Percentiles rank a stretch among this genome's conserved stretches.
Evolutionary conservation across 345 rosid species (phyloP).

Genomic region (Linum trigynum): DNA sequence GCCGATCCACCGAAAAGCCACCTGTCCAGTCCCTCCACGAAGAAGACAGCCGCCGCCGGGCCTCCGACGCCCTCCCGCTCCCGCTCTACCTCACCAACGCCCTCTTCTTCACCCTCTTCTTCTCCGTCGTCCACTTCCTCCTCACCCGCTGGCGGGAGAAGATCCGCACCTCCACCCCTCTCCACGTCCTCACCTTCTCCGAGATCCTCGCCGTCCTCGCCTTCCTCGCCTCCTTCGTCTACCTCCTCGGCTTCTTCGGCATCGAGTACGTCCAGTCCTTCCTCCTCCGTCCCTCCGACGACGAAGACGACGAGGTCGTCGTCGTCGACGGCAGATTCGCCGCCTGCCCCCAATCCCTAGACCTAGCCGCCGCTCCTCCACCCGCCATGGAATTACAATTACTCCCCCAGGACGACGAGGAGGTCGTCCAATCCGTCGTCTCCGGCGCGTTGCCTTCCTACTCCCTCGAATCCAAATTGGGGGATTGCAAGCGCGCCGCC

Average conservation of each 20-base stretch:
- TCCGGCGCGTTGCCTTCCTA: background rate
- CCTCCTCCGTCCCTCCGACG: slow-evolving; percentile 28
- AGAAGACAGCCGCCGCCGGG: no score
- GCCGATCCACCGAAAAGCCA: background rate
- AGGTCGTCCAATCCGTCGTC: slow-evolving; percentile 24
- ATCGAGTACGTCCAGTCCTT: slow-evolving; percentile 3
- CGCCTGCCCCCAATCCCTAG: background rate
- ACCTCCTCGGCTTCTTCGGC: no score
- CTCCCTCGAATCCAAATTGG: no score
- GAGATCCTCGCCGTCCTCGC: no score
- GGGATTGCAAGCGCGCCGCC: no score
- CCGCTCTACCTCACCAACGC: slow-evolving; percentile 38
- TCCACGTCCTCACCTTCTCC: no score
- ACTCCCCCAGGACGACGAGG: slow-evolving; percentile 26
- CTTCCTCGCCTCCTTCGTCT: no score
- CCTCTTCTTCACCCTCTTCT: slow-evolving; percentile 39
- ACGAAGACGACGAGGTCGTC: background rate
- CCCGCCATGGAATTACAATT: background rate
- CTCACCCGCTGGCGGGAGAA: slow-evolving; percentile 24
- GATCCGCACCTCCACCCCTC: no score
- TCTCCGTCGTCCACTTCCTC: slow-evolving; percentile 42
- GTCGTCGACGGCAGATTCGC: background rate
- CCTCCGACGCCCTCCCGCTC: slow-evolving; percentile 10
- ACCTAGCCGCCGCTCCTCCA: background rate
- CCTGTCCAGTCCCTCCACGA: background rate